Base-by-base conservation (phyloP, 352 stramenopile species). In the Phytophthora hibernalis region DNA sequence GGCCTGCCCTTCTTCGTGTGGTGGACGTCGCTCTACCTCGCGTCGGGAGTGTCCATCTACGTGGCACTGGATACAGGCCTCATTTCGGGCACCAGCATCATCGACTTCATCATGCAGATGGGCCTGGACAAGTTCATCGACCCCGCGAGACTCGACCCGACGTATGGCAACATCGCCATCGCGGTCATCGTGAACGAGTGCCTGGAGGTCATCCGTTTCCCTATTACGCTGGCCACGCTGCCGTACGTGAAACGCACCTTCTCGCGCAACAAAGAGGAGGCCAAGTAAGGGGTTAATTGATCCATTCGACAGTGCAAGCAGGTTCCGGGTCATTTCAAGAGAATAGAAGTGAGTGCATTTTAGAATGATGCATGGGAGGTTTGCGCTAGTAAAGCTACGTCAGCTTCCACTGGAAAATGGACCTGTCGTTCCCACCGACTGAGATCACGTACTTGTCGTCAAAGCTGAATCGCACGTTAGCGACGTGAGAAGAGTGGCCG, bases 361-460 rank as follows among this genome's bases (percentile, higher is more conserved):
- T 72, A 67, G 49, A 60, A 49, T 61, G 20, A 50, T 33, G 45
- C 11, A 11, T 30, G 40, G 28, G 22, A 38, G 37, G n/a, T 26
- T 20, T 53, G 22, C 42, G 9, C 15, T 56, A 37, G 37, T 22
- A 48, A 64, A 7, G 21, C 76, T 72, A 83, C 24, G 68, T 56
- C 21, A 90, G 51, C 54, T 90, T 90, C 84, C 82, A 97, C 67
- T 97, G 90, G 57, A 96, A 93, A 51, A 96, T 90, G 9, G 84
- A 80, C 47, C 87, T 82, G 59, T 97, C 91, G 63, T 93, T 92
- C 52, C 91, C 90, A 44, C 91, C 89, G 11, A 83, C 76, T 13
- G 89, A 93, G 55, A 96, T 65, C 9, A 97, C 49, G 54, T 79
- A 95, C 66, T 91, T 92, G 68, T 95, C 90, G 49, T 95, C 83